Conservation (phyloP, 768 basidiomycete species). For the Serendipita sp. region DNA sequence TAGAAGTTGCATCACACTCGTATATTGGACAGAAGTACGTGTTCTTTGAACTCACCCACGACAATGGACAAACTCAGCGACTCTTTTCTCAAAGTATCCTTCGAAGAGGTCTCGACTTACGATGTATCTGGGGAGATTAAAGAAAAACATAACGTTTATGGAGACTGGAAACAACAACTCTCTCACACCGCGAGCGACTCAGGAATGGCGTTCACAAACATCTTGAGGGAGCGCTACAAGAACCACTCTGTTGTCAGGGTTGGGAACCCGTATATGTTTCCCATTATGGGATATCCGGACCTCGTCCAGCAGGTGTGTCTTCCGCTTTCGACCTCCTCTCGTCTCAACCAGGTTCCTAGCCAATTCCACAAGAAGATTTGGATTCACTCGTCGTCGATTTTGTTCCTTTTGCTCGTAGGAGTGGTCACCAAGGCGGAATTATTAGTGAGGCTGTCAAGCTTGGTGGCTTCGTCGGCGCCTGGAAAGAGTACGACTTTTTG, state of each 20-base stretch:
- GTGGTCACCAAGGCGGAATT: conserved; percentile 29
- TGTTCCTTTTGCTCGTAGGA: conserved; percentile 29
- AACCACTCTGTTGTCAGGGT: conserved; percentile 39
- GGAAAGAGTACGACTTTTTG: conserved; percentile 44
- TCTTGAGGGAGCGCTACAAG: conserved; percentile 44
- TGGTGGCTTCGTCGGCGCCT: conserved; percentile 39
- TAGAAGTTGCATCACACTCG: not conserved
- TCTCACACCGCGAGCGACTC: conserved; percentile 7
- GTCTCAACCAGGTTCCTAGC: conserved; percentile 28
- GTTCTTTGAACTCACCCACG: not conserved
- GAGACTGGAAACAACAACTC: conserved; percentile 3
- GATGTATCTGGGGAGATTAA: not conserved
- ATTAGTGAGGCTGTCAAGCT: conserved; percentile 36
- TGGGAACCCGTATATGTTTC: conserved; percentile 31
- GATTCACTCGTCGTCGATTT: conserved; percentile 24
- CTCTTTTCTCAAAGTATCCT: conserved; percentile 32
- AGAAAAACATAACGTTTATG: not conserved
- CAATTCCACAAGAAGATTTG: conserved; percentile 17
- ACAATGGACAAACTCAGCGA: conserved; percentile 18
- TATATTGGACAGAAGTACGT: not conserved
- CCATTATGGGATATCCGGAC: conserved; percentile 37
- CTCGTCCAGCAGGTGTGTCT: conserved; percentile 14
- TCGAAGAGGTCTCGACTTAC: conserved; percentile 19
- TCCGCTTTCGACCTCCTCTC: not conserved
- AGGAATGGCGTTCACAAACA: conserved; percentile 23